Conservation (phyloP, 2,329 filamentous ascomycete species). For the Arthrobotrys iridis region DNA sequence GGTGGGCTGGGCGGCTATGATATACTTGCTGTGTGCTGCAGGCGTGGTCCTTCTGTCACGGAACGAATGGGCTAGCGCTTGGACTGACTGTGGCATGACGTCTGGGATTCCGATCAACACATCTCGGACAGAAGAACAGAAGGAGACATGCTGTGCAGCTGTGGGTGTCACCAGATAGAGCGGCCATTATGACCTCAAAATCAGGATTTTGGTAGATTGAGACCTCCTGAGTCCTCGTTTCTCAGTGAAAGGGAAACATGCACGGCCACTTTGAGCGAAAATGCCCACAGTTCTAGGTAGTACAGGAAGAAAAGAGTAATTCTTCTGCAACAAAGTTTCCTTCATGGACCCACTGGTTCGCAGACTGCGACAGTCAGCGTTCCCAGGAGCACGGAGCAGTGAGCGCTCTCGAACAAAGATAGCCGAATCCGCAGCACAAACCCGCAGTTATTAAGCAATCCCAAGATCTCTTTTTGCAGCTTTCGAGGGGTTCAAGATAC, state of each 20-base stretch:
- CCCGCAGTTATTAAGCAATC: slow-evolving; percentile 10
- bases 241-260: slow-evolving; percentile 15
- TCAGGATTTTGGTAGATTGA: slow-evolving; percentile 35
- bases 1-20: slow-evolving; percentile 39
- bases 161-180: slow-evolving; percentile 24
- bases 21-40: slow-evolving; percentile 35
- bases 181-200: slow-evolving; percentile 10
- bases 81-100: slow-evolving; percentile 37
- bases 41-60: slow-evolving; percentile 16
- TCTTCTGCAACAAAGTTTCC: slow-evolving; percentile 38
- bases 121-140: not conserved
- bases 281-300: not conserved
- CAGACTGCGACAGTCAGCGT: slow-evolving; percentile 42
- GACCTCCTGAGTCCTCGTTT: slow-evolving; percentile 42
- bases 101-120: slow-evolving; percentile 10
- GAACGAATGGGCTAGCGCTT: slow-evolving; percentile 33
- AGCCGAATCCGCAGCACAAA: slow-evolving; percentile 33
- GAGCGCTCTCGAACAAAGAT: slow-evolving; percentile 38
- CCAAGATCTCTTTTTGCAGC: not conserved
- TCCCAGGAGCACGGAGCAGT: slow-evolving; percentile 42
- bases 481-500: slow-evolving; percentile 27
- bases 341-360: slow-evolving; percentile 17
- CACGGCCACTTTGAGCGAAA: slow-evolving; percentile 8
- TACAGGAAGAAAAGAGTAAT: not conserved
- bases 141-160: slow-evolving; percentile 2